These are phyloP conservation scores for Fusarium neocosmosporiellum DNA, from an alignment of 2,329 filamentous ascomycete genomes.

Conservation along the genomic window DNA sequence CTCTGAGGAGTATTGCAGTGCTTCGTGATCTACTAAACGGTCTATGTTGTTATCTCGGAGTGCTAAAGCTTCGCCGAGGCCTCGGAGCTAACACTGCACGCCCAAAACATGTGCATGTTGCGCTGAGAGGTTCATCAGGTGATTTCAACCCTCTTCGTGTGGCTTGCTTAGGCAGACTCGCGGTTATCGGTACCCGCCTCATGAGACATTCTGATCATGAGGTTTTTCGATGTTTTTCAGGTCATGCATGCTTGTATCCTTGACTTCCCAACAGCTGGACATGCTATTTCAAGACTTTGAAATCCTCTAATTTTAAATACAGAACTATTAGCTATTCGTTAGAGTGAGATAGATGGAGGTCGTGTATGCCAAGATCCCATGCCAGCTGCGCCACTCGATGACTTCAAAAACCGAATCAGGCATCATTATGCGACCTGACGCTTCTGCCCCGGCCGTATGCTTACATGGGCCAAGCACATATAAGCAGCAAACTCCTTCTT, in stretches of 20 bases:
- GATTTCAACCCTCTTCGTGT: not conserved
- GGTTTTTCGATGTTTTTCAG: too few species aligned
- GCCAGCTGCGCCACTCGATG: not conserved
- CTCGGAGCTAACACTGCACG: not conserved
- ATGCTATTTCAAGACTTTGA: too few species aligned
- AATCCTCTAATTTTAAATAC: not conserved
- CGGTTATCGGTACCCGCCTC: not conserved
- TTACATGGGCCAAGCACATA: not conserved
- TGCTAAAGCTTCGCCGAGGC: too few species aligned
- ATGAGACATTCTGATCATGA: not conserved
- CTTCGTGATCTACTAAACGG: too few species aligned
- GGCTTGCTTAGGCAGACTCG: not conserved
- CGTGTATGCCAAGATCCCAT: not conserved
- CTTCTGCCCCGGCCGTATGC: not conserved
- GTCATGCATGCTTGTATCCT: not conserved
- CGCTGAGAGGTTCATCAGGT: not conserved
- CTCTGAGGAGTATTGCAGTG: too few species aligned
- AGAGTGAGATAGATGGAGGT: not conserved
- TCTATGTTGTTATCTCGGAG: not conserved
- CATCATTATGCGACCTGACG: not conserved
- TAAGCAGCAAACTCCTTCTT: not conserved
- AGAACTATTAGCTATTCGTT: not conserved
- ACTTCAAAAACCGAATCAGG: not conserved
- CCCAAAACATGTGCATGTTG: not conserved
- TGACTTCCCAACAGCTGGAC: not conserved